These are phyloP conservation scores for Glycine soja DNA, from an alignment of 306 rosid genomes.

Conservation along the genomic window DNA sequence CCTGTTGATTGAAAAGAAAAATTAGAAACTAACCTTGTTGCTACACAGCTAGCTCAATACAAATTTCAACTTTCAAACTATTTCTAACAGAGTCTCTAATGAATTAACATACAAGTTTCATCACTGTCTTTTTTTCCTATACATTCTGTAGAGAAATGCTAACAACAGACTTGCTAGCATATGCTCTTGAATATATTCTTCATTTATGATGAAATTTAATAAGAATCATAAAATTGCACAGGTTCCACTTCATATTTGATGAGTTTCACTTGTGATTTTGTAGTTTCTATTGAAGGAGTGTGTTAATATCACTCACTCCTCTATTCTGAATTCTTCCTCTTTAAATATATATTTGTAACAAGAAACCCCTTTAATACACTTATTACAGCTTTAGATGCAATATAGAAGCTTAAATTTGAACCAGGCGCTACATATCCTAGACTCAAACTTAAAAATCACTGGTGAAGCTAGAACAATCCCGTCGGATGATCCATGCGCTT, in stretches of 20 bases:
- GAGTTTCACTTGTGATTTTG: too few relatives aligned
- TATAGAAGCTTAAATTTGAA: slow-evolving; percentile 14
- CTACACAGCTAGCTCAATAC: neutral
- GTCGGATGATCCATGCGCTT: too few relatives aligned
- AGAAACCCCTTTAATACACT: slow-evolving; percentile 4
- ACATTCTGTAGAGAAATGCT: neutral
- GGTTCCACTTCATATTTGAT: neutral
- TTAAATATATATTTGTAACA: neutral
- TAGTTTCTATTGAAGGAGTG: too few relatives aligned
- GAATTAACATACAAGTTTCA: neutral
- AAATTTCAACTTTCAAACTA: slow-evolving; percentile 22
- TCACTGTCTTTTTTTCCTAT: neutral
- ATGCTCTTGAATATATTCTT: neutral
- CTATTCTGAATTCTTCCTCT: neutral
- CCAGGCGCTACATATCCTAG: neutral
- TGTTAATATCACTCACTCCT: neutral
- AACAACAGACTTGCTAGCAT: neutral
- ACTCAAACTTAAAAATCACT: too few relatives aligned
- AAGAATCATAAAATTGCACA: neutral
- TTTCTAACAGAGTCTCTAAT: too few relatives aligned
- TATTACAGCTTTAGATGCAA: slow-evolving; percentile 6
- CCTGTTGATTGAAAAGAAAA: slow-evolving; percentile 53
- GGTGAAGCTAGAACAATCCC: too few relatives aligned
- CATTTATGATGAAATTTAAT: neutral
- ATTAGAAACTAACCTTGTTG: slow-evolving; percentile 22